Evolutionary conservation across 192 early-diverging fungal species (phyloP).

Genomic region (Chytriomyces sp.): DNA sequence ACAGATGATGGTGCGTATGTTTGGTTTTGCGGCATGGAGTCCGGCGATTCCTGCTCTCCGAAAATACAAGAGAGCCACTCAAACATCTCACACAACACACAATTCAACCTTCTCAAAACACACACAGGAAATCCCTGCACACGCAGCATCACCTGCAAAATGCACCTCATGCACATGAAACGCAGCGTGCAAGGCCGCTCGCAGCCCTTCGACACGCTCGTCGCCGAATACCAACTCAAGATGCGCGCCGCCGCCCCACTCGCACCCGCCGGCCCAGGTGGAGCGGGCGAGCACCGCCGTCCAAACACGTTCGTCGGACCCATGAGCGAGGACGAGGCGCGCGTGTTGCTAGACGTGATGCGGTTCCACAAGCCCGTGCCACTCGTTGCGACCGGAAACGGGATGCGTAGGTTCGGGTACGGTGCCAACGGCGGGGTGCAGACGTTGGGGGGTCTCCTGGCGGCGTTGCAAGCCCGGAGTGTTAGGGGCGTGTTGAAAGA

Average conservation of each 20-base stretch:
- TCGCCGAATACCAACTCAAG: constrained; percentile 77
- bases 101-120: background rate
- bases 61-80: no score
- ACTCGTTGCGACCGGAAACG: constrained; percentile 4
- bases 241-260: constrained; percentile 9
- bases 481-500: constrained; percentile 50
- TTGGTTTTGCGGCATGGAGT: background rate
- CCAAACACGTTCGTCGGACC: background rate
- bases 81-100: background rate
- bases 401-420: background rate
- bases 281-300: background rate
- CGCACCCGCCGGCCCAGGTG: background rate
- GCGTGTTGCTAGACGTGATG: constrained; percentile 10
- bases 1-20: background rate
- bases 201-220: constrained; percentile 76
- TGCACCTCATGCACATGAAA: constrained; percentile 87
- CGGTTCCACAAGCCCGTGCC: background rate
- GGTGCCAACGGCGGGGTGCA: background rate
- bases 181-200: constrained; percentile 83
- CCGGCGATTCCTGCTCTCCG: no score
- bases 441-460: constrained; percentile 36
- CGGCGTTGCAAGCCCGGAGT: constrained; percentile 36
- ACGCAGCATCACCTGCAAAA: constrained; percentile 94
- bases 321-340: background rate
- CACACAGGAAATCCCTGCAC: constrained; percentile 65